Evolutionary conservation across 768 basidiomycete species (phyloP), one percentile per base, ranked within the genome.

Genomic region (Saitozyma podzolica): DNA sequence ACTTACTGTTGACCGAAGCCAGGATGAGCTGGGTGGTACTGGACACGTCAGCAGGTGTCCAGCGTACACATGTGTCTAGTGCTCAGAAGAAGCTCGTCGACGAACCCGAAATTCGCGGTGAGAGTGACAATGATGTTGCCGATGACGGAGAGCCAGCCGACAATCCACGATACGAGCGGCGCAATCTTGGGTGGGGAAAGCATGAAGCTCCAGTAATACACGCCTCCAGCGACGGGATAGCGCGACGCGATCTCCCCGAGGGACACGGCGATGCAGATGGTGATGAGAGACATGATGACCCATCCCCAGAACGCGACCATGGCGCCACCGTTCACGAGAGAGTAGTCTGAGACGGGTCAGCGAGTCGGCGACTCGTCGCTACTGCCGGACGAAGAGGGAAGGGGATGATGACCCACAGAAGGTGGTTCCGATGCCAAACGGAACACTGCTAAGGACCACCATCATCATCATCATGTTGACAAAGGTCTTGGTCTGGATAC

Each of bases 71-170:
- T 47, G n/a, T 11, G 39, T 8, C 8, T 54, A 37, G 13, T 14
- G 9, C 50, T 20, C 29, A 37, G 19, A 40, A 54, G 11, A 13
- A 10, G 11, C 54, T 29, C 17, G n/a, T 19, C 13, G 3, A 14
- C 7, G n/a, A 58, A 39, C 4, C 85, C 86, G 70, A 88, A 88
- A 13, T 84, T 86, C 0, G 85, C 86, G n/a, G 86, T 85, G 50
- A 88, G 66, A 17, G 85, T 83, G 61, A 85, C 82, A 0, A 84
- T 87, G 86, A 86, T 87, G 6, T 86, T 84, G 20, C 87, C 87
- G 40, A 86, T 85, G 69, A 87, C 79, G 5, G 84, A 85, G 20
- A 87, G 77, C 87, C 87, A 88, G 9, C 87, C 87, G 62, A 85
- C 84, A 54, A 87, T 84, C 86, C 86, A 88, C 8, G 85, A 86